Base-by-base conservation (phyloP, 768 basidiomycete genomes). In the Tremella yokohamensis region DNA sequence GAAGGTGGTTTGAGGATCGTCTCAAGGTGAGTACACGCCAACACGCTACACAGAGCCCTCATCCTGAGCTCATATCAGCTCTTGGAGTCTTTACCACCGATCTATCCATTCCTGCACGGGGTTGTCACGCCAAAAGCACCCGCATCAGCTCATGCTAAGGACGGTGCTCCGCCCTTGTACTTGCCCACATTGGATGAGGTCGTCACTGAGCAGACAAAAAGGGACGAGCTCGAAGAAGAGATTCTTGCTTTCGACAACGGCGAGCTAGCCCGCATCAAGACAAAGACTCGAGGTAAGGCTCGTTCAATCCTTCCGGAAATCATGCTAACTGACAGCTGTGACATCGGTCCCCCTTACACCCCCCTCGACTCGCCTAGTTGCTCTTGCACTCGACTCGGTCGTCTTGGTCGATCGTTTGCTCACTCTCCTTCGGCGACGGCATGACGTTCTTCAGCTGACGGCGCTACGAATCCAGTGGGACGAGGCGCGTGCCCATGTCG, bases 221-320 rank as follows among this genome's bases (percentile, higher is more conserved):
- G 71, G 40, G 62, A 68, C 26, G 50, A 34, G 12, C 49, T 70
- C 8, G 71, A 73, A 42, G 68, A 68, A 20, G 68, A 73, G 37
- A 65, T 73, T 1, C 29, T 70, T 24, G 57, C 52, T 1, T 73
- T 73, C 54, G 71, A 73, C 40, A 68, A 66, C 19, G 71, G 71
- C 8, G 71, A 73, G 44, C 61, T 73, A 6, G 68, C 54, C 2
- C 52, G 69, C 4, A 73, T 73, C 52, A 73, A 70, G 56, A 61
- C 54, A 42, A 73, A 64, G 54, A 70, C 69, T 3, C 49, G 68
- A 54, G 69, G 71, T 73, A 48, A 48, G 64, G 38, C 42, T 15
- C n/a, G n/a, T 16, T n/a, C 18, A 40, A 40, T 40, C n/a, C 8
- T 15, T 8, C n/a, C 22, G 15, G 16, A 8, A 15, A 15, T 15